phyloP scores from a whole-genome alignment of 140 eudicot genomes.

The Ambrosia hybrid region DNA sequence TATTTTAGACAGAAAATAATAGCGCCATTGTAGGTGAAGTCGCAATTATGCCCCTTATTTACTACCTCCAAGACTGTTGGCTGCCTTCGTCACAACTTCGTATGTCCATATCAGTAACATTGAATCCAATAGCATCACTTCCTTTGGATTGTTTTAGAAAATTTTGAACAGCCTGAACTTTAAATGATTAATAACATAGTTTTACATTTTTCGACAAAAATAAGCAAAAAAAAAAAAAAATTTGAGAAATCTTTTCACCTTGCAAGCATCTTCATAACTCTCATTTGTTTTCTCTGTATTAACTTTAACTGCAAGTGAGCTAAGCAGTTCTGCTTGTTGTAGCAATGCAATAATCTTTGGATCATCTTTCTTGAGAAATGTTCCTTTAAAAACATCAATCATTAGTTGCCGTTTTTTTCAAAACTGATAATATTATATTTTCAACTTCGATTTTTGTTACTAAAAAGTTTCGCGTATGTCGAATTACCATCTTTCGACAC shows the following conservation, averaged over 20 bases:
- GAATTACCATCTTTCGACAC: slow-evolving; percentile 52
- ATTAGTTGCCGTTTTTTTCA: background rate
- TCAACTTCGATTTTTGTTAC: background rate
- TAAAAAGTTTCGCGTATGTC: slow-evolving; percentile 7
- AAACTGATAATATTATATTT: background rate
- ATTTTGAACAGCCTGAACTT: slow-evolving; percentile 72
- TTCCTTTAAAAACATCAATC: slow-evolving; percentile 49
- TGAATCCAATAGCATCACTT: slow-evolving; percentile 37
- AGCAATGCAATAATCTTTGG: slow-evolving; percentile 83
- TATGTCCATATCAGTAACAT: slow-evolving; percentile 45
- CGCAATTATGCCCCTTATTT: slow-evolving; percentile 7
- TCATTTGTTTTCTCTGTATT: slow-evolving; percentile 77
- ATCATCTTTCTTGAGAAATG: slow-evolving; percentile 87
- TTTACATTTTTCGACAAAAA: background rate
- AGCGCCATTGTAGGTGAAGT: background rate
- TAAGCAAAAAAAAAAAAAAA: background rate
- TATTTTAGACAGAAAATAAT: background rate
- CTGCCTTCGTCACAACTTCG: slow-evolving; percentile 58
- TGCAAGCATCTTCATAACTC: slow-evolving; percentile 95
- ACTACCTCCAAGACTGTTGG: slow-evolving; percentile 73
- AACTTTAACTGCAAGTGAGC: slow-evolving; percentile 88
- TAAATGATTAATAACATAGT: background rate
- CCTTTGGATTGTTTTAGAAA: slow-evolving; percentile 70
- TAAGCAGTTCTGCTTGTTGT: slow-evolving; percentile 91
- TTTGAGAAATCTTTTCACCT: slow-evolving; percentile 40